phyloP scores from a whole-genome alignment of 371 early-diverging fungal genomes.

The Lichtheimia corymbifera region DNA sequence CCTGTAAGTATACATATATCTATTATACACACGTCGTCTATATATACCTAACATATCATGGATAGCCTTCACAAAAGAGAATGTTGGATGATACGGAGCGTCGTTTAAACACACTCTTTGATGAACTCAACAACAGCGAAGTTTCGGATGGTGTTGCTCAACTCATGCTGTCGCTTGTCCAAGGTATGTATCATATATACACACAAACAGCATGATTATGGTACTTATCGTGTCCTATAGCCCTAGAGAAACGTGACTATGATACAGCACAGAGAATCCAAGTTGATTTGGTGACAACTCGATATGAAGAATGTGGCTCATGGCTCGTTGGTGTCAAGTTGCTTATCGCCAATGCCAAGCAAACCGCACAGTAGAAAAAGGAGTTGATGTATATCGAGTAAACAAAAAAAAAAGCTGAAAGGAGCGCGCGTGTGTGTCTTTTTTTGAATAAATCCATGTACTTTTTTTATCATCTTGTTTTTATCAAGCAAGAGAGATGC shows the following conservation, averaged over 20 bases:
- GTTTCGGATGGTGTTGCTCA: constrained; percentile 56
- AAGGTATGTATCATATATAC: constrained; percentile 36
- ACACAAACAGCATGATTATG: background rate
- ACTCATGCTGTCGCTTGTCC: constrained; percentile 56
- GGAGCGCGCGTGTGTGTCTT: too few species aligned
- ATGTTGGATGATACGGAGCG: constrained; percentile 78
- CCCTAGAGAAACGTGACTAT: constrained; percentile 23
- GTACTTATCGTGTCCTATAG: constrained; percentile 1
- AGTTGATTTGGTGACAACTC: constrained; percentile 24
- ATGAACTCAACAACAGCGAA: constrained; percentile 74
- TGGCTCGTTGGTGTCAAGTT: constrained; percentile 28
- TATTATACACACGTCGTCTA: background rate
- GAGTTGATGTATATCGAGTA: too few species aligned
- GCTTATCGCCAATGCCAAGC: constrained; percentile 21
- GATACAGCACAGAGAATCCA: constrained; percentile 21
- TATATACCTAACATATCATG: background rate
- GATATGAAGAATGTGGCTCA: constrained; percentile 25
- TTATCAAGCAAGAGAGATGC: too few species aligned
- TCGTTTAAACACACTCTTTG: constrained; percentile 69
- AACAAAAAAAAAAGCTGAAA: too few species aligned
- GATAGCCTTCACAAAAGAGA: constrained; percentile 66
- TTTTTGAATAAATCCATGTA: too few species aligned
- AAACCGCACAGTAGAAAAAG: constrained; percentile 10
- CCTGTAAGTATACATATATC: constrained; percentile 38
- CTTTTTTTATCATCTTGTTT: too few species aligned